phyloP scores from a whole-genome alignment of 2,329 filamentous ascomycete genomes.

The Ascochyta koolunga region DNA sequence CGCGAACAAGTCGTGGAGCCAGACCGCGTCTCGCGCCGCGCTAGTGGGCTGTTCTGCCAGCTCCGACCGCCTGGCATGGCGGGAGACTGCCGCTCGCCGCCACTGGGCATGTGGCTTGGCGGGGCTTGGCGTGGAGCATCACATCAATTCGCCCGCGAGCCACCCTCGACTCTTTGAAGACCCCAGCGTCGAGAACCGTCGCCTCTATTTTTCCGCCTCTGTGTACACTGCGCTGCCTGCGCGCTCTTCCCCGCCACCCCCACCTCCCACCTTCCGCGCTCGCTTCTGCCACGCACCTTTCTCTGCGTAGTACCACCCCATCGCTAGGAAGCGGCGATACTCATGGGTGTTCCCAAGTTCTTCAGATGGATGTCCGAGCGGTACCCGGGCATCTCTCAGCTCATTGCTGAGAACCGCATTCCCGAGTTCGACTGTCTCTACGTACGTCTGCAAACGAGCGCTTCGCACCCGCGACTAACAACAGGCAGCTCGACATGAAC shows the following conservation, averaged over 20 bases:
- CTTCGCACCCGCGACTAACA: constrained; percentile 14
- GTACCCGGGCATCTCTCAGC: constrained; percentile 96
- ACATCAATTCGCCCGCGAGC: constrained; percentile 24
- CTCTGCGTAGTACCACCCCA: constrained; percentile 19
- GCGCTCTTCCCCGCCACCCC: constrained; percentile 24
- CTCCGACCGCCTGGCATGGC: constrained; percentile 7
- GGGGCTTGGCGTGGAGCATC: constrained; percentile 18
- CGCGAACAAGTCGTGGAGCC: constrained; percentile 2
- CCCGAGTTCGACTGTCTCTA: constrained; percentile 99
- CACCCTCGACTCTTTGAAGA: constrained; percentile 45
- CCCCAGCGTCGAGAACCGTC: constrained; percentile 48
- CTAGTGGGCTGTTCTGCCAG: background rate
- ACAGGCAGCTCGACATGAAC: constrained; percentile 86
- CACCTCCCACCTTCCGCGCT: constrained; percentile 15
- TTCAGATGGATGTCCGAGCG: constrained; percentile 99
- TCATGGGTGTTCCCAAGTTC: constrained; percentile 84
- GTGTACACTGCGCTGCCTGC: constrained; percentile 30
- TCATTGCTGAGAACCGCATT: constrained; percentile 98
- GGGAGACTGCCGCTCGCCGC: constrained; percentile 14
- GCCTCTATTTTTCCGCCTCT: constrained; percentile 26
- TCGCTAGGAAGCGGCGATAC: constrained; percentile 27
- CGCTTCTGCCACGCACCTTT: constrained; percentile 11
- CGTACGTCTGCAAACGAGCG: constrained; percentile 53
- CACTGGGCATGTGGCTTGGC: constrained; percentile 10
- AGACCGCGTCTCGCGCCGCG: constrained; percentile 6